Evolutionary conservation across 306 rosid species (phyloP).

Genomic region (Ochetophila trinervis): DNA sequence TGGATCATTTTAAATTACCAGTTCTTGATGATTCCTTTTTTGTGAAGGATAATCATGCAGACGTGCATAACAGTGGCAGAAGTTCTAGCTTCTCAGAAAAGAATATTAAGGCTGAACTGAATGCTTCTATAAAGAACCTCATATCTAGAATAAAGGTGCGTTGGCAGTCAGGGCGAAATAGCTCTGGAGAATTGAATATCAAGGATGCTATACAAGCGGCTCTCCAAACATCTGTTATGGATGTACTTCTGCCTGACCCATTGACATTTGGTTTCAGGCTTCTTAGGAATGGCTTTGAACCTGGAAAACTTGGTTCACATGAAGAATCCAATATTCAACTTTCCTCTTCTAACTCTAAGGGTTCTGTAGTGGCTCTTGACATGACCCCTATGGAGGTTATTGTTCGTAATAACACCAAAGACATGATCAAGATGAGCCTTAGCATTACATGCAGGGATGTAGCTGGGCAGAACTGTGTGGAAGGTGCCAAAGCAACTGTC

Average conservation of each 20-base stretch:
- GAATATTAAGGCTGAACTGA: constrained; percentile 79
- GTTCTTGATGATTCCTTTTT: constrained; percentile 89
- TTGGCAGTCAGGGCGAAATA: constrained; percentile 89
- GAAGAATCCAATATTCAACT: constrained; percentile 25
- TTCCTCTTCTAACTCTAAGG: constrained; percentile 44
- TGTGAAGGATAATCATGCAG: constrained; percentile 52
- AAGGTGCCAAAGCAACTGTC: constrained; percentile 78
- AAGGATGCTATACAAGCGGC: constrained; percentile 94
- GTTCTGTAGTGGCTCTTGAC: constrained; percentile 71
- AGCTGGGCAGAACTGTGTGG: constrained; percentile 88
- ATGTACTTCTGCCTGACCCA: constrained; percentile 90
- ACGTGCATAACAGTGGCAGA: constrained; percentile 47
- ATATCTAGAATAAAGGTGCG: constrained; percentile 80
- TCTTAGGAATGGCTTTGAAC: constrained; percentile 35
- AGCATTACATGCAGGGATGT: constrained; percentile 86
- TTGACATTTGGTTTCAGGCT: constrained; percentile 89
- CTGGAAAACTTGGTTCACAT: constrained; percentile 28
- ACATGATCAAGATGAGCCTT: constrained; percentile 74
- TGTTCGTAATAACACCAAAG: constrained; percentile 91
- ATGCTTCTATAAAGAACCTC: constrained; percentile 86
- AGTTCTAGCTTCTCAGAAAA: constrained; percentile 63
- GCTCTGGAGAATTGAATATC: constrained; percentile 83
- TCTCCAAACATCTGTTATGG: constrained; percentile 86
- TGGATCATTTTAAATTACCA: constrained; percentile 86
- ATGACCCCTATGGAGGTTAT: constrained; percentile 84